Percentiles rank a stretch among this genome's conserved stretches.
Conservation (phyloP, 768 basidiomycete species). For the Boletus pseudo-olivaceus region DNA sequence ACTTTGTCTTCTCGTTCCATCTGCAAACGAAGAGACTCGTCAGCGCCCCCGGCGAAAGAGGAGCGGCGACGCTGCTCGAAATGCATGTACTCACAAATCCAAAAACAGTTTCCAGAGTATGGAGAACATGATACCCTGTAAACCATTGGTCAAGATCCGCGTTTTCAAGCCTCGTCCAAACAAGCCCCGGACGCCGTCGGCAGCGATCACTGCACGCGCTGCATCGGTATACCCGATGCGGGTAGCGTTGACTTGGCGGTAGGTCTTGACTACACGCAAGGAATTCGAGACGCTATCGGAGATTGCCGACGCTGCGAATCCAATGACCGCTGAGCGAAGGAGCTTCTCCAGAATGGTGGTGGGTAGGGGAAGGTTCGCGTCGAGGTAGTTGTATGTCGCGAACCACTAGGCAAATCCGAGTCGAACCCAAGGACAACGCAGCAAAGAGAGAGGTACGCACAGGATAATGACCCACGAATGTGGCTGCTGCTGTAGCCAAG, state of each 20-base stretch:
- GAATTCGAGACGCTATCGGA: constrained; percentile 89
- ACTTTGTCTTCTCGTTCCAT: constrained; percentile 34
- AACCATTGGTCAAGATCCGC: constrained; percentile 82
- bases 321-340: constrained; percentile 82
- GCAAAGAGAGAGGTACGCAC: constrained; percentile 36
- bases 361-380: constrained; percentile 55
- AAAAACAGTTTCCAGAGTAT: constrained; percentile 89
- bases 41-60: background rate
- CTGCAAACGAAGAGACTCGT: constrained; percentile 11
- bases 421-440: background rate
- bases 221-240: constrained; percentile 78
- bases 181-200: constrained; percentile 75
- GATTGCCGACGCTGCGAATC: constrained; percentile 79
- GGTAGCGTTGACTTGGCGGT: constrained; percentile 84
- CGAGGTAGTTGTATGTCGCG: constrained; percentile 79
- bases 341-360: constrained; percentile 56
- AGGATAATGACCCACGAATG: constrained; percentile 90
- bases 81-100: constrained; percentile 63
- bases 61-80: background rate
- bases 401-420: constrained; percentile 59
- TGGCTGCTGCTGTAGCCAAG: constrained; percentile 87
- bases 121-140: constrained; percentile 89
- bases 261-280: constrained; percentile 91
- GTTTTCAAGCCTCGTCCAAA: constrained; percentile 91
- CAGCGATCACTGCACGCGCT: constrained; percentile 68